Percentiles rank a stretch among this genome's conserved stretches.
Evolutionary conservation across 495 filamentous ascomycete genomes (phyloP).

Genomic region (Beverwykella pulmonaria): DNA sequence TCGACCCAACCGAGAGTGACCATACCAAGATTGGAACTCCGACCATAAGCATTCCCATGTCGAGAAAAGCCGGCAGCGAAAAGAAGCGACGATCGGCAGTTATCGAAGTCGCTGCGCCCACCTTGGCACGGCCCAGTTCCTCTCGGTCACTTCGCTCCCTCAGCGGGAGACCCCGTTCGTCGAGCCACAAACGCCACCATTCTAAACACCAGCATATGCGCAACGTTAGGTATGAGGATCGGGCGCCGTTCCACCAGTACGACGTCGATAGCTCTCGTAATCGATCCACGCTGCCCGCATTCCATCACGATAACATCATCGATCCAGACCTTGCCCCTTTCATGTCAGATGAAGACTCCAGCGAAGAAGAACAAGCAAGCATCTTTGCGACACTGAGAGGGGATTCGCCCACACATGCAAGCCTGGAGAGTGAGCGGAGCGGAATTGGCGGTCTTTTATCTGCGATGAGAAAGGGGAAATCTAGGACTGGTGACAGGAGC

Average conservation of each 20-base stretch:
- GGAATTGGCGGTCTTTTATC: constrained; percentile 50
- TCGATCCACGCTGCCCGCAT: constrained; percentile 76
- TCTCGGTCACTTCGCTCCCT: constrained; percentile 87
- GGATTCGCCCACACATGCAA: constrained; percentile 52
- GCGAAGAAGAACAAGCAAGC: constrained; percentile 87
- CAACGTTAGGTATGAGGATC: constrained; percentile 67
- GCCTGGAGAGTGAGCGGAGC: constrained; percentile 58
- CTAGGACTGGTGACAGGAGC: constrained; percentile 71
- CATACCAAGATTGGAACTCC: constrained; percentile 47
- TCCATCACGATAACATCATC: constrained; percentile 97
- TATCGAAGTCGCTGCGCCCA: constrained; percentile 82
- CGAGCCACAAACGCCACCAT: constrained; percentile 77
- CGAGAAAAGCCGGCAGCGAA: constrained; percentile 77
- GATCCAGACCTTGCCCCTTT: constrained; percentile 94
- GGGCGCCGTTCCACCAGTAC: constrained; percentile 86
- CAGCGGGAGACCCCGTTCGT: constrained; percentile 68
- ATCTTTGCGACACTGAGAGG: constrained; percentile 74
- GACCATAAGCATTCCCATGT: constrained; percentile 52
- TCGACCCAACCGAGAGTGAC: constrained; percentile 37
- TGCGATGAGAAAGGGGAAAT: constrained; percentile 70
- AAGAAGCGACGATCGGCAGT: constrained; percentile 81
- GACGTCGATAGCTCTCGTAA: constrained; percentile 63
- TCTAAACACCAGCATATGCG: constrained; percentile 79
- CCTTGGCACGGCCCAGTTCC: constrained; percentile 78
- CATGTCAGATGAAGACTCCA: constrained; percentile 92